phyloP scores from a whole-genome alignment of 2,329 filamentous ascomycete species.

The Penicillium oxalicum region DNA sequence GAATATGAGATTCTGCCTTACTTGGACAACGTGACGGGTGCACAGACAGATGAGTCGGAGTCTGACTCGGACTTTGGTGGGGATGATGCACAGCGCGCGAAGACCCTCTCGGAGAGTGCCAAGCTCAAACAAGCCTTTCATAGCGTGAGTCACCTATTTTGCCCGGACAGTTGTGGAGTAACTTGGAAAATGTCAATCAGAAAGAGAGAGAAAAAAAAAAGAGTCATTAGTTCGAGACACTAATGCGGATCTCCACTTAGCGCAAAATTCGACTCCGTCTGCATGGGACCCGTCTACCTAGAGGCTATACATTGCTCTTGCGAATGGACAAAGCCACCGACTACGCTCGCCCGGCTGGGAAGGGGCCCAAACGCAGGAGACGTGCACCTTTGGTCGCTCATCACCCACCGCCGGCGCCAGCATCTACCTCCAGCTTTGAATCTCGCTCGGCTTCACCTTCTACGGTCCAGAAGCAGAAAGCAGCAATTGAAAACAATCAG shows the following conservation, averaged over 20 bases:
- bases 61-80: slow-evolving; percentile 16
- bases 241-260: slow-evolving; percentile 12
- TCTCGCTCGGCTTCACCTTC: slow-evolving; percentile 11
- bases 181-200: background rate
- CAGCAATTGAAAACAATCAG: background rate
- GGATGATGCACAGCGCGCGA: background rate
- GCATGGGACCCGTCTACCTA: slow-evolving; percentile 50
- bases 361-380: slow-evolving; percentile 21
- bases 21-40: slow-evolving; percentile 26
- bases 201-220: no score
- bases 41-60: slow-evolving; percentile 33
- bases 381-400: background rate
- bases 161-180: no score
- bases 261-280: slow-evolving; percentile 54
- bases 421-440: slow-evolving; percentile 17
- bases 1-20: slow-evolving; percentile 52
- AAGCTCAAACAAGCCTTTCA: slow-evolving; percentile 51
- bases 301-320: slow-evolving; percentile 49
- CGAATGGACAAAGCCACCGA: slow-evolving; percentile 39
- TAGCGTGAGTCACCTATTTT: slow-evolving; percentile 20
- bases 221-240: background rate
- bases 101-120: slow-evolving; percentile 28
- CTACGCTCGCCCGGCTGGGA: slow-evolving; percentile 11
- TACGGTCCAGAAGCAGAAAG: background rate
- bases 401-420: slow-evolving; percentile 1